Percentiles rank a stretch among this genome's conserved stretches.
Evolutionary conservation across 164 flowering plant genomes (phyloP).

Genomic region (Aristolochia californica): DNA sequence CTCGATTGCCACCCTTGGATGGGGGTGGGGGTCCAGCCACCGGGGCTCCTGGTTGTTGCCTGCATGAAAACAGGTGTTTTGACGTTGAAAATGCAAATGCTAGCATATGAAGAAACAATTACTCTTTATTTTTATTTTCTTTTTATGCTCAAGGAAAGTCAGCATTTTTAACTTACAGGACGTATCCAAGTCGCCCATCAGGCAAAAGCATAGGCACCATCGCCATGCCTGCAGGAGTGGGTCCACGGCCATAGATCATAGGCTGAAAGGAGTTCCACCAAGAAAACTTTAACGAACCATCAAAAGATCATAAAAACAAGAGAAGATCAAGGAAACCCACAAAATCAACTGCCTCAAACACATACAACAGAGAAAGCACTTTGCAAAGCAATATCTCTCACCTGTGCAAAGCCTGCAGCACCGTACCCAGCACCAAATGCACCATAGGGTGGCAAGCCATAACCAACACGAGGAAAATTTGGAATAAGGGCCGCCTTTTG

Average conservation of each 20-base stretch:
- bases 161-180: slow-evolving; percentile 41
- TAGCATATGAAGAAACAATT: background rate
- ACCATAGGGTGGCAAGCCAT: slow-evolving; percentile 60
- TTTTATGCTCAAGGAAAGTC: too few species aligned
- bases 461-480: slow-evolving; percentile 50
- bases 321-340: too few species aligned
- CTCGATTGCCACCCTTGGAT: slow-evolving; percentile 6
- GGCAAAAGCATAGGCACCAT: slow-evolving; percentile 91
- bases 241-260: slow-evolving; percentile 65
- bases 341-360: too few species aligned
- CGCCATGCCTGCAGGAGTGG: slow-evolving; percentile 66
- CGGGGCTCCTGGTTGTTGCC: slow-evolving; percentile 15
- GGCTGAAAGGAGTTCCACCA: slow-evolving; percentile 34
- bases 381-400: slow-evolving; percentile 13
- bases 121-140: too few species aligned
- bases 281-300: background rate
- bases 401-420: slow-evolving; percentile 54
- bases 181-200: slow-evolving; percentile 85
- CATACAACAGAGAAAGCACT: background rate
- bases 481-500: slow-evolving; percentile 51
- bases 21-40: slow-evolving; percentile 1
- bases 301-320: background rate
- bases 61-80: background rate
- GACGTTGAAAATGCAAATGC: background rate
- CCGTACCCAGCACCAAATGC: slow-evolving; percentile 58